These are phyloP conservation scores for Coniochaeta sp. DNA, from an alignment of 2,329 filamentous ascomycete species.

Conservation along the genomic window DNA sequence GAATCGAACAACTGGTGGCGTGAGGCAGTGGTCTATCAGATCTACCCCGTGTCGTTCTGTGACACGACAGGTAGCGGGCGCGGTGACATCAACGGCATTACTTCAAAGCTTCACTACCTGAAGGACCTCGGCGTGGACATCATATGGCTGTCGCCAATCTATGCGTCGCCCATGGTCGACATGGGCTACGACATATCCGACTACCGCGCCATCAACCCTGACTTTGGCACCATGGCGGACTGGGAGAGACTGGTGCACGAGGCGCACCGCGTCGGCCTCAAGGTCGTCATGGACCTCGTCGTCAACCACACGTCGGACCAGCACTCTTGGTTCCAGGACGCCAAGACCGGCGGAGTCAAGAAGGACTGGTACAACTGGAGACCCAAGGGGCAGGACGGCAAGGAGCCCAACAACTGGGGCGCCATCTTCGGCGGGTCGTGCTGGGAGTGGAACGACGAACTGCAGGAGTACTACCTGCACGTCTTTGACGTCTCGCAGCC, in stretches of 20 bases:
- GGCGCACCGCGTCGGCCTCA: conserved; percentile 53
- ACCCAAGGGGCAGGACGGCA: conserved; percentile 27
- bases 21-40: background rate
- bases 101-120: background rate
- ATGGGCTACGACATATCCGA: conserved; percentile 70
- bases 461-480: conserved; percentile 68
- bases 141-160: conserved; percentile 35
- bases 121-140: background rate
- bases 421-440: conserved; percentile 27
- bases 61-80: background rate
- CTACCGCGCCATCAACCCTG: conserved; percentile 57
- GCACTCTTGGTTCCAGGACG: conserved; percentile 53
- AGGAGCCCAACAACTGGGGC: conserved; percentile 38
- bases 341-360: conserved; percentile 32
- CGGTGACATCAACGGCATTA: background rate
- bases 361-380: conserved; percentile 52
- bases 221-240: conserved; percentile 60
- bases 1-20: background rate
- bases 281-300: conserved; percentile 63
- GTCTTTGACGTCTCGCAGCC: conserved; percentile 51
- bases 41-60: background rate
- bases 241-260: conserved; percentile 55
- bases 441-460: conserved; percentile 56
- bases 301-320: conserved; percentile 51
- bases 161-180: conserved; percentile 50